Conservation (phyloP, 1,284 basidiomycete genomes). For the Austroboletus olivaceoglutinosus region DNA sequence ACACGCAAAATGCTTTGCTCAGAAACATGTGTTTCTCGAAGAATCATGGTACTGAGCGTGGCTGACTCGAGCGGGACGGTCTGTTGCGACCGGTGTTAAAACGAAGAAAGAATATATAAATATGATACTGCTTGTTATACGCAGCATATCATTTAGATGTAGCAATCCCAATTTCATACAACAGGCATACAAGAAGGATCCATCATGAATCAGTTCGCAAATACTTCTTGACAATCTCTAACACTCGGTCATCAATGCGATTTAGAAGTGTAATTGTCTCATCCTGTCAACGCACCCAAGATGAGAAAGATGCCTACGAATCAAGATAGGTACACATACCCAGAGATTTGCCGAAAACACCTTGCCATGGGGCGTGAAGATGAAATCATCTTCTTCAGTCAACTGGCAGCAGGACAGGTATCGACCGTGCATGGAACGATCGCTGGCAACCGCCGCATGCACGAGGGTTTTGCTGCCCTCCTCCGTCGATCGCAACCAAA, state of each 20-base stretch:
- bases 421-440: constrained; percentile 24
- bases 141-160: no score
- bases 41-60: no score
- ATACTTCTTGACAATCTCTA: neutral
- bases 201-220: neutral
- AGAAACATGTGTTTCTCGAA: no score
- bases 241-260: neutral
- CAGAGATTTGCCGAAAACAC: constrained; percentile 18
- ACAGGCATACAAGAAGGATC: no score
- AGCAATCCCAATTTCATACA: no score
- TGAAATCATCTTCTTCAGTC: constrained; percentile 19
- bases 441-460: constrained; percentile 21
- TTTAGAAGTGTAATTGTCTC: neutral
- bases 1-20: no score
- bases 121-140: no score
- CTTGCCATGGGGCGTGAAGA: constrained; percentile 13
- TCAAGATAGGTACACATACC: constrained; percentile 11
- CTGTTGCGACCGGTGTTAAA: no score
- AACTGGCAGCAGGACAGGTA: constrained; percentile 22
- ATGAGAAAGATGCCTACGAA: neutral
- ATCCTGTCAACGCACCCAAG: neutral
- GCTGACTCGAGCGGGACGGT: no score
- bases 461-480: constrained; percentile 26
- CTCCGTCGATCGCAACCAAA: constrained; percentile 17
- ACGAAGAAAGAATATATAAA: no score